Percentiles rank a stretch among this genome's conserved stretches.
Evolutionary conservation across 2,329 filamentous ascomycete genomes (phyloP).

Genomic region (Pseudogymnoascus sp.): DNA sequence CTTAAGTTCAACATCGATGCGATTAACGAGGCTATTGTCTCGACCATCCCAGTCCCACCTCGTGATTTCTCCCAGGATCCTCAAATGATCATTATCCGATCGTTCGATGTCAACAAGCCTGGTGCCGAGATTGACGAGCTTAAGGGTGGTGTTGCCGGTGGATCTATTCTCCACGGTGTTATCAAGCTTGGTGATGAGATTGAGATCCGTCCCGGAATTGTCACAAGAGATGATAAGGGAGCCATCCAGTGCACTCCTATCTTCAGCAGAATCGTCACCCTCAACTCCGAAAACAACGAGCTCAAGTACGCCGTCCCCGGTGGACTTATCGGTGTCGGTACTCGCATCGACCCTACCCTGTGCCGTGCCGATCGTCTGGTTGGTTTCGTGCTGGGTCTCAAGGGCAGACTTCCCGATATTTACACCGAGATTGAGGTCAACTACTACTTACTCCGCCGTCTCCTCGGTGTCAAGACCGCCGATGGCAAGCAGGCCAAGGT

Average conservation of each 20-base stretch:
- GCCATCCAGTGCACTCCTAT: conserved; percentile 95
- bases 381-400: conserved; percentile 92
- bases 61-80: conserved; percentile 88
- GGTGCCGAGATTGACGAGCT: conserved; percentile 97
- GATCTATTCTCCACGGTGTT: conserved; percentile 91
- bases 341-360: conserved; percentile 91
- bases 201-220: conserved; percentile 97
- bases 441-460: conserved; percentile 92
- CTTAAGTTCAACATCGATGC: conserved; percentile 99
- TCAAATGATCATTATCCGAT: conserved; percentile 98
- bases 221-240: conserved; percentile 88
- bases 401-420: conserved; percentile 88
- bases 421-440: conserved; percentile 99
- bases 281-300: conserved; percentile 97
- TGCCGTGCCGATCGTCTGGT: conserved; percentile 98
- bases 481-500: conserved; percentile 99
- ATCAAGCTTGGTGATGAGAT: conserved; percentile 97
- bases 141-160: conserved; percentile 97
- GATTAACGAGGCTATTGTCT: conserved; percentile 92
- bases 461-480: conserved; percentile 93
- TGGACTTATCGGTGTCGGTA: conserved; percentile 96
- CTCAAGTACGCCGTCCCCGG: conserved; percentile 97
- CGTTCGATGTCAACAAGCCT: conserved; percentile 99
- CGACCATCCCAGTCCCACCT: conserved; percentile 84
- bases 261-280: conserved; percentile 86